Conservation (phyloP, 73 alveolate species). For the Tetrahymena borealis region DNA sequence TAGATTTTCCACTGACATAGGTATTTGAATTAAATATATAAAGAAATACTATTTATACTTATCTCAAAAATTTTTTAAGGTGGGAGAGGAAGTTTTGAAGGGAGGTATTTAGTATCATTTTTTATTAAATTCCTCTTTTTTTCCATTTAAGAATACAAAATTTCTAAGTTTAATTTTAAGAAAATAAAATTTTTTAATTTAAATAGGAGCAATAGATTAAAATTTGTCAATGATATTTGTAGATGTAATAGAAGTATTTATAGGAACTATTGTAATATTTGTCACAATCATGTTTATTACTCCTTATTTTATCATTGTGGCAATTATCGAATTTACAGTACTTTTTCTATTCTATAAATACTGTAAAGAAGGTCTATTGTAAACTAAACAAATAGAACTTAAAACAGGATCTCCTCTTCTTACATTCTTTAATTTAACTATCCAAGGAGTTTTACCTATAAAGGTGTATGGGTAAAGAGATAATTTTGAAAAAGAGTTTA, state of each 20-base stretch:
- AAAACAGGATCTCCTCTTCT: background rate
- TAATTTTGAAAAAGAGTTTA: background rate
- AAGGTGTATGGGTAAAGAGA: background rate
- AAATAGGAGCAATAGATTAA: background rate
- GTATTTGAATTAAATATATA: background rate
- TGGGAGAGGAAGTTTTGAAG: too few species aligned
- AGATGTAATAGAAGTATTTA: background rate
- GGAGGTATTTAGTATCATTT: too few species aligned
- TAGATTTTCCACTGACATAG: constrained; percentile 67
- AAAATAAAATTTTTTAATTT: background rate
- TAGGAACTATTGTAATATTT: background rate
- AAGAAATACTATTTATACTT: background rate
- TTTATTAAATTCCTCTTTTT: too few species aligned
- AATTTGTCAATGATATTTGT: background rate
- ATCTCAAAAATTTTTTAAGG: too few species aligned
- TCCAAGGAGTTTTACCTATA: background rate
- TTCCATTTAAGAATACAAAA: background rate
- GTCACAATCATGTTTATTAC: background rate
- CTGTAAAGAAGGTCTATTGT: background rate
- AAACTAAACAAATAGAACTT: background rate
- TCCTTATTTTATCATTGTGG: background rate
- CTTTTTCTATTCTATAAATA: background rate
- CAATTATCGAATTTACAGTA: background rate
- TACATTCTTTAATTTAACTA: background rate
- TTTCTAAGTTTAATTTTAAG: background rate